Percentiles rank a stretch among this genome's conserved stretches.
These are phyloP conservation scores for Radiomyces spectabilis DNA, from an alignment of 192 early-diverging fungal species.

Conservation along the genomic window DNA sequence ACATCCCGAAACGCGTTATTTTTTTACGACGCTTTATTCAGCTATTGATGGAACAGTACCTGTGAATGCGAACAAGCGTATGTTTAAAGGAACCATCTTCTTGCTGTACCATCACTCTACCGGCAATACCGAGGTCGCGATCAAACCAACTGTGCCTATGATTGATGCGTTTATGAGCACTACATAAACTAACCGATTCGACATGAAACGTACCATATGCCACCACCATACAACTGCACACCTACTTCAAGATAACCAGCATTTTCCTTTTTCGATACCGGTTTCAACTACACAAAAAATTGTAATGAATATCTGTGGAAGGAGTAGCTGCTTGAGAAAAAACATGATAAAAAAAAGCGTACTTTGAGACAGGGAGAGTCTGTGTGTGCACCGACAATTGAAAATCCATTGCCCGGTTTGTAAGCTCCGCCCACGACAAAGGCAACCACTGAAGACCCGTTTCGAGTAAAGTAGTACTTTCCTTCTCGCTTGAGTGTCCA, in stretches of 20 bases:
- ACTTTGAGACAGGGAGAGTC: constrained; percentile 96
- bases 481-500: constrained; percentile 78
- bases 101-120: constrained; percentile 81
- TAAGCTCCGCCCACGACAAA: constrained; percentile 92
- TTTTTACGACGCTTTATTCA: too few relatives aligned
- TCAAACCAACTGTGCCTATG: constrained; percentile 93
- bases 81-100: constrained; percentile 60
- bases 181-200: too few relatives aligned
- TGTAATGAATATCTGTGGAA: background rate
- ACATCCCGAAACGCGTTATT: background rate
- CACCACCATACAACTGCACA: constrained; percentile 89
- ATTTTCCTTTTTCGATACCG: constrained; percentile 84
- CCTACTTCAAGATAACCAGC: constrained; percentile 88
- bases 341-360: too few relatives aligned
- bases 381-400: constrained; percentile 91
- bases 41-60: constrained; percentile 18
- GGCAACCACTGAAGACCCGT: constrained; percentile 79
- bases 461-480: constrained; percentile 96
- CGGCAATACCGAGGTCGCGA: constrained; percentile 92
- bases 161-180: background rate
- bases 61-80: constrained; percentile 70
- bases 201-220: constrained; percentile 70
- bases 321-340: too few relatives aligned
- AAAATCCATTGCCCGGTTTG: constrained; percentile 73
- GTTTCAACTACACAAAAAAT: constrained; percentile 67